Percentiles rank a stretch among this genome's conserved stretches.
phyloP scores from a whole-genome alignment of 2,329 filamentous ascomycete species.

The Tricladium varicosporioides region DNA sequence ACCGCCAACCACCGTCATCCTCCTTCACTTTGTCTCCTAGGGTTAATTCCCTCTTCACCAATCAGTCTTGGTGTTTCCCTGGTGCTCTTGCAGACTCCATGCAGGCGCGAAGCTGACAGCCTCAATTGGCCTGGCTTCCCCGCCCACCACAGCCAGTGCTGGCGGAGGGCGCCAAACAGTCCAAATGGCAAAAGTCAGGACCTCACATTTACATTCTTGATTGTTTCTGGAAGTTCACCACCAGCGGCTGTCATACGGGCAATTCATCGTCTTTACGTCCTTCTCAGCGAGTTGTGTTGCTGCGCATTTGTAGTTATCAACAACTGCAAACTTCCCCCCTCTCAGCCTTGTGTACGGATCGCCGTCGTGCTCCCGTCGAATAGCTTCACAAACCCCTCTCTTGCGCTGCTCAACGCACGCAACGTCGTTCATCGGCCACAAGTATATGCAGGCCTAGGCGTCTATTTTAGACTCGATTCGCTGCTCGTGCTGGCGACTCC shows the following conservation, averaged over 20 bases:
- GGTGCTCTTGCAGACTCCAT: constrained; percentile 10
- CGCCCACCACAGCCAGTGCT: constrained; percentile 9
- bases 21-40: constrained; percentile 10
- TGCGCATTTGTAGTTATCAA: neutral
- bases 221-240: neutral
- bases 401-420: neutral
- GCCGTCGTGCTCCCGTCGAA: constrained; percentile 9
- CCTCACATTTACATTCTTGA: constrained; percentile 8
- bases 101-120: constrained; percentile 25
- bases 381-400: neutral
- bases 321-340: constrained; percentile 4
- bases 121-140: constrained; percentile 22
- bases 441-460: constrained; percentile 23
- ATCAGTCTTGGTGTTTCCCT: constrained; percentile 8
- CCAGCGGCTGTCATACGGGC: neutral
- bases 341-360: constrained; percentile 21
- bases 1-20: constrained; percentile 23
- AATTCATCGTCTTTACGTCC: neutral
- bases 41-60: constrained; percentile 14
- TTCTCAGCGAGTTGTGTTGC: neutral
- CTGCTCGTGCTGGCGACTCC: constrained; percentile 1
- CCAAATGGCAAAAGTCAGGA: neutral
- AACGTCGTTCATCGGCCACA: neutral
- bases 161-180: constrained; percentile 15
- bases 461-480: constrained; percentile 29